These are phyloP conservation scores for Spathaspora gorwiae DNA, from an alignment of 805 yeast species.

Conservation along the genomic window DNA sequence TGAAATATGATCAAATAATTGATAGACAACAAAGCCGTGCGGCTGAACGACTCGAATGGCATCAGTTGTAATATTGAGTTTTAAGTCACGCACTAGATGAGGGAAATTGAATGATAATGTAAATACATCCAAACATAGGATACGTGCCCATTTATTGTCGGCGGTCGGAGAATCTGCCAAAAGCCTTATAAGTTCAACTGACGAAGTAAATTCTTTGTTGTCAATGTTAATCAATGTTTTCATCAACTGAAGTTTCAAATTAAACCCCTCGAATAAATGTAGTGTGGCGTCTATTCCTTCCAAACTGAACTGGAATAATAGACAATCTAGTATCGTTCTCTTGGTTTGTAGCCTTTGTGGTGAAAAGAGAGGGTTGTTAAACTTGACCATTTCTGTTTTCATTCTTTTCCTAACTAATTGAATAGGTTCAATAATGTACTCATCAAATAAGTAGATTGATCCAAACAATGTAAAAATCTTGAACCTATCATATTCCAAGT, in stretches of 20 bases:
- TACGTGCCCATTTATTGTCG: conserved; percentile 45
- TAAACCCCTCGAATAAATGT: conserved; percentile 46
- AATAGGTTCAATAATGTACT: conserved; percentile 27
- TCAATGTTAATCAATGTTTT: conserved; percentile 1
- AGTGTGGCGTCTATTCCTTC: conserved; percentile 18
- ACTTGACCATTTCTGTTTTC: conserved; percentile 15
- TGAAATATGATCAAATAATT: conserved; percentile 36
- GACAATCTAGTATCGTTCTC: neutral
- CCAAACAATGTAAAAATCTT: conserved; percentile 31
- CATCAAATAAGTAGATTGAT: conserved; percentile 24
- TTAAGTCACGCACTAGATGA: conserved; percentile 11
- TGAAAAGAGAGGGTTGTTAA: conserved; percentile 1
- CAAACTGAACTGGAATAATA: neutral
- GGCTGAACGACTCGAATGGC: conserved; percentile 34
- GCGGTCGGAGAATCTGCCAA: conserved; percentile 51
- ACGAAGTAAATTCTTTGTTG: conserved; percentile 7
- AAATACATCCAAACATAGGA: conserved; percentile 37
- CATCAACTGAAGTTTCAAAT: conserved; percentile 40
- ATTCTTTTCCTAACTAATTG: conserved; percentile 18
- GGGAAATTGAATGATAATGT: conserved; percentile 7
- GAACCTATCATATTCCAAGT: conserved; percentile 22
- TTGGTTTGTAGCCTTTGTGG: neutral
- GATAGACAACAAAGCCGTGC: conserved; percentile 32
- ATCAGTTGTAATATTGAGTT: conserved; percentile 18
- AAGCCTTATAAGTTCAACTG: conserved; percentile 30